Conservation (phyloP, 2,329 filamentous ascomycete species). For the Colletotrichum eleusines region DNA sequence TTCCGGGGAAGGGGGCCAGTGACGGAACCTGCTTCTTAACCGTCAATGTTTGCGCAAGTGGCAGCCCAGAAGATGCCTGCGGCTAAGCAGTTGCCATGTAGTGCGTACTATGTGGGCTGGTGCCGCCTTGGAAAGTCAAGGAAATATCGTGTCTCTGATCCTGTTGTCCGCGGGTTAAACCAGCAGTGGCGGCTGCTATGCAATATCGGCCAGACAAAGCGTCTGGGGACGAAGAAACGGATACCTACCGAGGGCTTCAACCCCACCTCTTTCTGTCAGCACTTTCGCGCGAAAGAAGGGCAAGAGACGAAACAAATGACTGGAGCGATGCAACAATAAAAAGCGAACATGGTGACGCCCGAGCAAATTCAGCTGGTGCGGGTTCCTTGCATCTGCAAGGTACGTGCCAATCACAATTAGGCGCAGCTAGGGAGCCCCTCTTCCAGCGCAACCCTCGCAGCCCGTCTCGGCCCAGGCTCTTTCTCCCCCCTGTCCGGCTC, state of each 20-base stretch:
- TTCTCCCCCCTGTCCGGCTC: slow-evolving; percentile 31
- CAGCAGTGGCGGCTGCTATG: slow-evolving; percentile 21
- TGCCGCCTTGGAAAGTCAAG: slow-evolving; percentile 14
- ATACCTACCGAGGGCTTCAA: too few relatives aligned
- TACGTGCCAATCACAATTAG: slow-evolving; percentile 38
- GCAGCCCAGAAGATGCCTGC: slow-evolving; percentile 23
- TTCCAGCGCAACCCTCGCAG: slow-evolving; percentile 33
- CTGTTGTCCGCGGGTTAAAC: not conserved
- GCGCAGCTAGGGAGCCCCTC: slow-evolving; percentile 11
- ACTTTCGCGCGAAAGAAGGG: not conserved
- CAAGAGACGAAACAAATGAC: not conserved
- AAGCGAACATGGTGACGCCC: slow-evolving; percentile 17
- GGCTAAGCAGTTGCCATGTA: slow-evolving; percentile 10
- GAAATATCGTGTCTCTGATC: not conserved
- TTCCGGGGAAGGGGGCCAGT: not conserved
- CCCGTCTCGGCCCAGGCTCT: slow-evolving; percentile 6
- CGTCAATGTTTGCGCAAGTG: slow-evolving; percentile 12
- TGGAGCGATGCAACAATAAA: slow-evolving; percentile 13
- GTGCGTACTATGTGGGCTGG: not conserved
- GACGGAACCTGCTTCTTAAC: slow-evolving; percentile 21
- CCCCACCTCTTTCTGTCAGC: too few relatives aligned
- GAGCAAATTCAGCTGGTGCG: slow-evolving; percentile 20
- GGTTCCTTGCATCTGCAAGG: slow-evolving; percentile 41
- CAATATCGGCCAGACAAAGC: slow-evolving; percentile 20
- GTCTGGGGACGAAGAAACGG: slow-evolving; percentile 20